phyloP scores from a whole-genome alignment of 345 rosid genomes.

The Sisymbrium altissimum region DNA sequence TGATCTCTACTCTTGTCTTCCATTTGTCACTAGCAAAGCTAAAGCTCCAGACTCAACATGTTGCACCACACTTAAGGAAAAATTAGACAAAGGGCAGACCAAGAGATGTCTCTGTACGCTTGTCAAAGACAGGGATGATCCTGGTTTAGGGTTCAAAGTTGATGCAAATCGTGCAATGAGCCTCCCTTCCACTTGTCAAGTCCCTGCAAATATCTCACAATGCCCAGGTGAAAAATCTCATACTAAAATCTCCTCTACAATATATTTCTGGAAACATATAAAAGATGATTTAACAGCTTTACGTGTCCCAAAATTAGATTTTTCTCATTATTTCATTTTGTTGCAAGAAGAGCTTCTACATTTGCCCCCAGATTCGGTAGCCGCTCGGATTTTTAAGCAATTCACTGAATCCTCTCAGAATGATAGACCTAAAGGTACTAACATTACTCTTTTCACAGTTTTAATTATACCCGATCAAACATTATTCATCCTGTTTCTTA shows the following conservation, averaged over 20 bases:
- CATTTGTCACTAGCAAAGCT: conserved; percentile 33
- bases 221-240: conserved; percentile 35
- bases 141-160: conserved; percentile 39
- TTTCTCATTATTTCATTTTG: conserved; percentile 8
- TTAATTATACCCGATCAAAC: neutral
- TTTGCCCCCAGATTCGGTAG: conserved; percentile 36
- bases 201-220: conserved; percentile 36
- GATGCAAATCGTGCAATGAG: conserved; percentile 43
- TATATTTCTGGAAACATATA: neutral
- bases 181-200: conserved; percentile 39
- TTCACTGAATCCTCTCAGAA: conserved; percentile 24
- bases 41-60: conserved; percentile 40
- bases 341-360: conserved; percentile 39
- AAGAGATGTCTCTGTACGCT: conserved; percentile 42
- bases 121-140: conserved; percentile 40
- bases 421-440: conserved; percentile 19
- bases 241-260: neutral
- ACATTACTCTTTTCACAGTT: neutral
- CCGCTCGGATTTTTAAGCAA: conserved; percentile 34
- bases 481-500: neutral
- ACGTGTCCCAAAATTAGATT: neutral
- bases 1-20: conserved; percentile 41
- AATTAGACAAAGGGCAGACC: conserved; percentile 33
- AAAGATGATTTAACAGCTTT: neutral
- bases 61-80: conserved; percentile 30